Percentiles rank a stretch among this genome's conserved stretches.
phyloP scores from a whole-genome alignment of 768 basidiomycete genomes.

The Mycena indigotica region DNA sequence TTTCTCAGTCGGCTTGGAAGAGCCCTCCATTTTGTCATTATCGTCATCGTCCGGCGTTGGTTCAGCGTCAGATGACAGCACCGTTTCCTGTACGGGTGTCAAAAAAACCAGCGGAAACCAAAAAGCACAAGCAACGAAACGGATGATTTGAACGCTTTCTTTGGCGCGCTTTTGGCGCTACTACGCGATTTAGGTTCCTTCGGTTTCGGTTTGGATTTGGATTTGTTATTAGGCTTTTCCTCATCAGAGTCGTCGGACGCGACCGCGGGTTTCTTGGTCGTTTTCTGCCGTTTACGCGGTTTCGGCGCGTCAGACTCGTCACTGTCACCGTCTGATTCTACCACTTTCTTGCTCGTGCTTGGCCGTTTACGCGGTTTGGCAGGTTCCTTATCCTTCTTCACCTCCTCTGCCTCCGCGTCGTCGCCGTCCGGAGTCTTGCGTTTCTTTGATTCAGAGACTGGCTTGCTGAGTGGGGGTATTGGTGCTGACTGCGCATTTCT shows the following conservation, averaged over 20 bases:
- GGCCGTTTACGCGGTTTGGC: neutral
- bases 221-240: neutral
- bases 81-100: conserved; percentile 28
- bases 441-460: neutral
- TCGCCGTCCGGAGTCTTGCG: conserved; percentile 15
- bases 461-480: neutral
- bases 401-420: conserved; percentile 7
- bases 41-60: conserved; percentile 13
- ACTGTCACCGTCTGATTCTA: neutral
- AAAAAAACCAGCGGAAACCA: neutral
- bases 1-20: neutral
- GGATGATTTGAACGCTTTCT: conserved; percentile 40
- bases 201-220: conserved; percentile 14
- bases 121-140: conserved; percentile 29
- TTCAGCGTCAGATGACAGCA: conserved; percentile 45
- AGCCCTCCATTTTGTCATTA: conserved; percentile 3
- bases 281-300: neutral
- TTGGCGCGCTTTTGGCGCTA: conserved; percentile 20
- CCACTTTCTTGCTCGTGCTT: conserved; percentile 2
- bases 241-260: conserved; percentile 18
- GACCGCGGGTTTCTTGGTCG: conserved; percentile 3
- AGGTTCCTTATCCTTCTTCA: neutral
- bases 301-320: neutral
- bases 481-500: conserved; percentile 1
- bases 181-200: conserved; percentile 10